These are phyloP conservation scores for Oryza longistaminata DNA, from an alignment of 176 grass and related monocot species.

Conservation along the genomic window DNA sequence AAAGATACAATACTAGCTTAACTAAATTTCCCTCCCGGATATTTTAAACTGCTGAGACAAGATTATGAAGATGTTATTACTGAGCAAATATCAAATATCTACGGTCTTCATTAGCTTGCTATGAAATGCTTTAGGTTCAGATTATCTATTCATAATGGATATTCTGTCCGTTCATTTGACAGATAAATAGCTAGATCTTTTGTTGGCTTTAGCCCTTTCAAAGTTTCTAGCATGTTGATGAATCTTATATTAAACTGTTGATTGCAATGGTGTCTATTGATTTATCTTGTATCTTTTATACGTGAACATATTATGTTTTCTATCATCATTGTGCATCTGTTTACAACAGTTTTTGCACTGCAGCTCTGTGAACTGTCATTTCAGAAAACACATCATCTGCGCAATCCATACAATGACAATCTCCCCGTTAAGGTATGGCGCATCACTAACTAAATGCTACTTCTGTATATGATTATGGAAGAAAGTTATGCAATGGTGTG, in stretches of 20 bases:
- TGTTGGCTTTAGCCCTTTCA: background rate
- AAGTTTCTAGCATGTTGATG: background rate
- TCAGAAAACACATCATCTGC: constrained; percentile 96
- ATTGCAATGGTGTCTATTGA: background rate
- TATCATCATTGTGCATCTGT: constrained; percentile 26
- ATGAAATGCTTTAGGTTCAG: background rate
- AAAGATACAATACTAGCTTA: background rate
- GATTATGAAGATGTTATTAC: background rate
- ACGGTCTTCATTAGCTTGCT: background rate
- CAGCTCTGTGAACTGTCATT: constrained; percentile 99
- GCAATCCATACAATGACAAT: constrained; percentile 99
- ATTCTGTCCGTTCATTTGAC: background rate
- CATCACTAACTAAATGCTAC: background rate
- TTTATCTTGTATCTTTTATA: constrained; percentile 8
- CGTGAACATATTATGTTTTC: background rate
- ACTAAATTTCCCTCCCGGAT: background rate
- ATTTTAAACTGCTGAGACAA: background rate
- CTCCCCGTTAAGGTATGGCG: constrained; percentile 89
- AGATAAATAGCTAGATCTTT: constrained; percentile 7
- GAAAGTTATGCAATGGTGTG: background rate
- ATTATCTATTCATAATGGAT: constrained; percentile 13
- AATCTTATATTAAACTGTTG: background rate
- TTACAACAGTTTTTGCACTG: constrained; percentile 47
- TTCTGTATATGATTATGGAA: background rate
- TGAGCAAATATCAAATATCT: background rate